These are phyloP conservation scores for Annulohypoxylon bovei DNA, from an alignment of 495 filamentous ascomycete genomes.

Conservation along the genomic window DNA sequence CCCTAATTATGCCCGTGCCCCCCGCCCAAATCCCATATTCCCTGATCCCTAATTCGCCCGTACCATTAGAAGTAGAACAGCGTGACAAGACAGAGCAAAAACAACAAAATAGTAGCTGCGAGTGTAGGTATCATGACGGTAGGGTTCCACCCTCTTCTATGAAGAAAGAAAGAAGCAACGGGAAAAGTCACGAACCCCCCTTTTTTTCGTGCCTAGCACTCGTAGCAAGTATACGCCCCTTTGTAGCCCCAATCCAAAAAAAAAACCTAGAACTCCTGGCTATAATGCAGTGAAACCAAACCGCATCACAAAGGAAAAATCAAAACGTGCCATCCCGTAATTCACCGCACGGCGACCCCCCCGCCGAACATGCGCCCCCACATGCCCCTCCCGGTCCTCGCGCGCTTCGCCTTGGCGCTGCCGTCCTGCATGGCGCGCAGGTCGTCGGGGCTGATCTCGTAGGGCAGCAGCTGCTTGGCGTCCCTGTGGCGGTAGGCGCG, in stretches of 20 bases:
- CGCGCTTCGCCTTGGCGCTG: conserved; percentile 50
- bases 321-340: not conserved
- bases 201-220: conserved; percentile 31
- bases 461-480: conserved; percentile 51
- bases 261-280: conserved; percentile 33
- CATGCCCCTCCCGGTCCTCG: conserved; percentile 49
- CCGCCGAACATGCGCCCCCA: conserved; percentile 54
- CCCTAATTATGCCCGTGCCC: conserved; percentile 19
- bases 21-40: conserved; percentile 1
- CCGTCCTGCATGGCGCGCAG: conserved; percentile 52
- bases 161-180: conserved; percentile 9
- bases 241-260: not conserved
- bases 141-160: conserved; percentile 30
- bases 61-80: conserved; percentile 13
- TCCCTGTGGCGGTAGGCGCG: conserved; percentile 27
- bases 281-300: conserved; percentile 31
- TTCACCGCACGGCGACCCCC: conserved; percentile 16
- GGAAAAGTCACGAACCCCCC: conserved; percentile 5
- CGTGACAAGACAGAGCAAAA: not conserved
- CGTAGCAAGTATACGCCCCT: conserved; percentile 29
- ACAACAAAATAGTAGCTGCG: conserved; percentile 9
- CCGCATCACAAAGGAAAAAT: conserved; percentile 20
- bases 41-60: conserved; percentile 4
- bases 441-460: conserved; percentile 59
- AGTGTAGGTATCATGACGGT: conserved; percentile 31